Evolutionary conservation across 257 asterid species (phyloP), one percentile per base, ranked within the genome.

Genomic region (Scutellaria galericulata): DNA sequence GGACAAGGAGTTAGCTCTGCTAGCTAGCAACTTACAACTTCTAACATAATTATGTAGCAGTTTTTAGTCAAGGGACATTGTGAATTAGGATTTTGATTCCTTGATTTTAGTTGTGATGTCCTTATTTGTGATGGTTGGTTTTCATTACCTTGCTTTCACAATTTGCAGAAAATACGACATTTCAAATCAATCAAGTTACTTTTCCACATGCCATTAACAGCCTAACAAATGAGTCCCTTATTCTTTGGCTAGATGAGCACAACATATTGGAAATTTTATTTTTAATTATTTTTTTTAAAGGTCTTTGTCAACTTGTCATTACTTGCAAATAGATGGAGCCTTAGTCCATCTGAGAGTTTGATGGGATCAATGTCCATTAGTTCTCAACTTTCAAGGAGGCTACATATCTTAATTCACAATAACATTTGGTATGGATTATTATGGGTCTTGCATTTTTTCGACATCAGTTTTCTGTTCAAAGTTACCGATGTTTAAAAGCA

Each of bases 41-140:
- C 37, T 31, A 31, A 39, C 27, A 24, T 14, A 53, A 52, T 37
- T 22, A 44, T 37, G 13, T 45, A 47, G 12, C 18, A 22, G 24
- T 58, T 70, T 55, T 47, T n/a, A 13, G 42, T 56, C 75, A 0
- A 70, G 60, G 5, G 57, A 59, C 55, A 41, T 27, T 6, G 60
- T 60, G 44, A 71, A 61, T 31, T 59, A 40, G 24, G 41, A 14
- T 22, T 46, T 48, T 14, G 62, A 35, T 71, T 71, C 48, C 54
- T 9, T 51, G 10, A 31, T 8, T n/a, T 57, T 56, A 42, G 13
- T 20, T 18, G 45, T 37, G 8, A n/a, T 22, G 15, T 52, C 6
- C 58, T 65, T 40, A 42, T 20, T 9, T 12, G 45, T 20, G 20
- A 44, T 6, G 39, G 14, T 7, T 13, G 44, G 42, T 58, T 11